These are phyloP conservation scores for Mortierella sp. DNA, from an alignment of 371 early-diverging fungal species.

Conservation along the genomic window DNA sequence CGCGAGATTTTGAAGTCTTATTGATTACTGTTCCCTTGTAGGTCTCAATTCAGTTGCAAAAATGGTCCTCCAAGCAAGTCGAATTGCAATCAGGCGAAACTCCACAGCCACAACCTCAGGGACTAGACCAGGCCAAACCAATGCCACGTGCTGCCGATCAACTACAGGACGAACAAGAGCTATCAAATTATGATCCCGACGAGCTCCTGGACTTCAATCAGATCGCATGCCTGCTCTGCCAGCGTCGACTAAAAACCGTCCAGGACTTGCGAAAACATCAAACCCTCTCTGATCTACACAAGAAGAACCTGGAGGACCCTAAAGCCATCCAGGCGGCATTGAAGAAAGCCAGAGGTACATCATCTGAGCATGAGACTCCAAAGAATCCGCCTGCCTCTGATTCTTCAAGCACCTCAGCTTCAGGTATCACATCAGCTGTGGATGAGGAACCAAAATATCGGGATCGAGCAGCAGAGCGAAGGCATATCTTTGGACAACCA, in stretches of 20 bases:
- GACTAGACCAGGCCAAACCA: neutral
- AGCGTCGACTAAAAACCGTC: conserved; percentile 70
- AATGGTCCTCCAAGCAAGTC: conserved; percentile 61
- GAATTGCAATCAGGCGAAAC: conserved; percentile 50
- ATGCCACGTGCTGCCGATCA: conserved; percentile 17
- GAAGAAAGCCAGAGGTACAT: conserved; percentile 27
- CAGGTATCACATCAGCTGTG: neutral
- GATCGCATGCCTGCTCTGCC: conserved; percentile 73
- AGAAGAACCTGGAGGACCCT: conserved; percentile 54
- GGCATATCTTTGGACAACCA: conserved; percentile 73
- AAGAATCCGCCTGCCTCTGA: neutral
- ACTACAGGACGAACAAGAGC: conserved; percentile 30
- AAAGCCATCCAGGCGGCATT: conserved; percentile 31
- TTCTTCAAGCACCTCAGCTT: neutral
- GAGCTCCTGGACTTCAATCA: conserved; percentile 61
- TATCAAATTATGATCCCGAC: conserved; percentile 52
- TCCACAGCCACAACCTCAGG: neutral
- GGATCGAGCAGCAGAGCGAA: conserved; percentile 75
- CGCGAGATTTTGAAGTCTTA: neutral
- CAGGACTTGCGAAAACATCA: conserved; percentile 71
- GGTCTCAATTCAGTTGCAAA: conserved; percentile 65
- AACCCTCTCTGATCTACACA: conserved; percentile 72
- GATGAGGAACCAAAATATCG: conserved; percentile 61
- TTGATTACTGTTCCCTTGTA: conserved; percentile 10
- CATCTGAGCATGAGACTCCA: neutral